These are phyloP conservation scores for Gonapodya sp. DNA, from an alignment of 192 early-diverging fungal species.

Conservation along the genomic window DNA sequence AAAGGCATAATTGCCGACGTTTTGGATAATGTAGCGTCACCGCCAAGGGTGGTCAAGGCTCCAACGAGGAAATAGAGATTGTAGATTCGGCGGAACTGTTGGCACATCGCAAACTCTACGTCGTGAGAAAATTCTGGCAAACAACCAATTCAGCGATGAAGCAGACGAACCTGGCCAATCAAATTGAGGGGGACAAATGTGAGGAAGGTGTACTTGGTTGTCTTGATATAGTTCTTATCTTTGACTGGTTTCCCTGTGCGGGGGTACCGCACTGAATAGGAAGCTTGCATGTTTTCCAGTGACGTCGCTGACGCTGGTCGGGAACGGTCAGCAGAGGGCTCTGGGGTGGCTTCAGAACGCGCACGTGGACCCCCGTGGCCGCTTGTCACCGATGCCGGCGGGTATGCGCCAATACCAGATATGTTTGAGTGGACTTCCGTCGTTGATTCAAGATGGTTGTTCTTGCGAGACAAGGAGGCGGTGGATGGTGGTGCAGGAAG, in stretches of 20 bases:
- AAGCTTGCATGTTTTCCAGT: neutral
- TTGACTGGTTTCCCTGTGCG: neutral
- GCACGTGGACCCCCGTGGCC: neutral
- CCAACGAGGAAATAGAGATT: constrained; percentile 54
- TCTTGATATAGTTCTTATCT: constrained; percentile 7
- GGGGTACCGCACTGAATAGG: neutral
- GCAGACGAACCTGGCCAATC: neutral
- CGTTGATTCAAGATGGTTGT: no score
- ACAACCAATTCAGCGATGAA: no score
- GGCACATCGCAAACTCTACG: no score
- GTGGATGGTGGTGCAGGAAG: no score
- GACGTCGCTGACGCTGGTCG: neutral
- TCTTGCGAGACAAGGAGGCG: no score
- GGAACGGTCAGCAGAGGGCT: neutral
- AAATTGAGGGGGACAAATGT: constrained; percentile 3
- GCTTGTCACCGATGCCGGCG: neutral
- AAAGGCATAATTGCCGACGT: constrained; percentile 26
- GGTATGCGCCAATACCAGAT: neutral
- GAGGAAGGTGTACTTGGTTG: constrained; percentile 7
- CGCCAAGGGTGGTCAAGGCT: constrained; percentile 31
- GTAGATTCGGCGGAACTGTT: constrained; percentile 21
- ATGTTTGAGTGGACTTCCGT: no score
- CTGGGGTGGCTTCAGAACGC: neutral
- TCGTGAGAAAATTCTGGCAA: no score
- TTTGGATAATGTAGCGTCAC: constrained; percentile 22